Percentiles rank a stretch among this genome's conserved stretches.
Conservation (phyloP, 331 rosid genomes). For the Prunus yedoensis region DNA sequence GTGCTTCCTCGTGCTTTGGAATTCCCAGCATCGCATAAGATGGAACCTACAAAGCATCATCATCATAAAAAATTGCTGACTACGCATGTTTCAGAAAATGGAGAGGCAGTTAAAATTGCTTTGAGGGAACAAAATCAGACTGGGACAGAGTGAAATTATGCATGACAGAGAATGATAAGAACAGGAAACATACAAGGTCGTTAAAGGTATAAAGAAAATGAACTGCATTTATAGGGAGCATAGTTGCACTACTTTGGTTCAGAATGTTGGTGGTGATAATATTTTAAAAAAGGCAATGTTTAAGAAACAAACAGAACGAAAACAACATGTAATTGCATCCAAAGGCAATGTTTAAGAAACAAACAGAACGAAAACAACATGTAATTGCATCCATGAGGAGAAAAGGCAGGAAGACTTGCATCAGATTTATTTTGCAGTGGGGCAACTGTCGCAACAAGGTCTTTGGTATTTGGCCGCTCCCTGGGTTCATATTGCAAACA, state of each 20-base stretch:
- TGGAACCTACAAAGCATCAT: slow-evolving; percentile 48
- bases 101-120: not conserved
- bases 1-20: slow-evolving; percentile 59
- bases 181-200: not conserved
- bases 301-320: too few relatives aligned
- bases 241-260: not conserved
- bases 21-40: slow-evolving; percentile 69
- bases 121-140: not conserved
- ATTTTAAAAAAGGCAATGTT: too few relatives aligned
- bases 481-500: slow-evolving; percentile 76
- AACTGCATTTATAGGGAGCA: not conserved
- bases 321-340: too few relatives aligned
- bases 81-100: not conserved
- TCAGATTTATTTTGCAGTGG: slow-evolving; percentile 68
- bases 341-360: not conserved
- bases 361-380: not conserved
- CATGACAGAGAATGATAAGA: not conserved
- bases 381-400: not conserved
- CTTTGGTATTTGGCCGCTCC: slow-evolving; percentile 65
- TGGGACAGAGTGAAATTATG: not conserved
- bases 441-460: slow-evolving; percentile 55
- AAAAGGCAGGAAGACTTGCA: slow-evolving; percentile 28
- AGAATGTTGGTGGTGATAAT: not conserved
- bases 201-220: not conserved
- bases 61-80: not conserved